Evolutionary conservation across 1,139 yeast species (phyloP), one percentile per base, ranked within the genome.

Genomic region (Hanseniaspora gamundiae): DNA sequence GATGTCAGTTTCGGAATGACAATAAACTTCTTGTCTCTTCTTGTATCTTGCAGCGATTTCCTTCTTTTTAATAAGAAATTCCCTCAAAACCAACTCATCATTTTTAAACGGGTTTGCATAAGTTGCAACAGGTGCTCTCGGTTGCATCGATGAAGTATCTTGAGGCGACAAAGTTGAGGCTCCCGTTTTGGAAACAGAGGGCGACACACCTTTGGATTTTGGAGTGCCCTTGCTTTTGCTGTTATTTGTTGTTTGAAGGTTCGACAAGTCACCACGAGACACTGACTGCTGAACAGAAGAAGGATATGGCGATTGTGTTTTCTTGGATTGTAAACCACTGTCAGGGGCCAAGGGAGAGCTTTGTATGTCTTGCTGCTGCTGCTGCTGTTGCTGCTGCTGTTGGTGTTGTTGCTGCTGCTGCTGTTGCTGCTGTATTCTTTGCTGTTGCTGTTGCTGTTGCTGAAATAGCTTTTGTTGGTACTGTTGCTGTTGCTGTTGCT

Each of bases 21-120:
- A 49, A 40, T 57, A 57, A 9, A 59, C 45, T 39, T 60, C 60
- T 49, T 59, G 62, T 43, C 64, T 56, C 42, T 59, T 63, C 38
- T 60, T 59, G 38, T 51, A 57, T 39, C 64, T 52, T 5, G 61
- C 54, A 16, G 57, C 50, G 16, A 61, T 50, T 42, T 61, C 64
- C 8, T 52, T 51, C 38, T 59, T 60, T 40, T 54, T 53, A 16
- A 51, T 46, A 33, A 56, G 53, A 48, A 58, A 44, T 22, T 56
- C 50, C 28, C 51, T 54, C 42, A 60, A 46, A 17, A 45, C 47
- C 2, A 51, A 52, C 43, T 58, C 64, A 40, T 61, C 65, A 24
- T 51, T 52, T 42, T 48, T 55, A 44, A 51, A 55, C 11, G 61
- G 60, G 45, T 52, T 54, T 17, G 51, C 55, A 4, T 46, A 42